Evolutionary conservation across 2,329 filamentous ascomycete species (phyloP).

Genomic region (Alternaria infectoria): DNA sequence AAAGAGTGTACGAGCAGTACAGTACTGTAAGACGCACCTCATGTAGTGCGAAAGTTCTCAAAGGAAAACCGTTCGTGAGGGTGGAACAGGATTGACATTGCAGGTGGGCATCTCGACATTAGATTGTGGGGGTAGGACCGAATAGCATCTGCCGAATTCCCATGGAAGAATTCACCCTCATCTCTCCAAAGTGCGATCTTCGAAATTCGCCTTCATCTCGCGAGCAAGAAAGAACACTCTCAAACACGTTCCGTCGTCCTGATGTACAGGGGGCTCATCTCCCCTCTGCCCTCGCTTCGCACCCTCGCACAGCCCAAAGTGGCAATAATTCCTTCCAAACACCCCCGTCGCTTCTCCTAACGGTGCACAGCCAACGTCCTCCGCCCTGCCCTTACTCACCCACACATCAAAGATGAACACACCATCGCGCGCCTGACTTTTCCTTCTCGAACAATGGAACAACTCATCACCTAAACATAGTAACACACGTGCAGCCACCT

Average conservation of each 20-base stretch:
- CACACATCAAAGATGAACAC: slow-evolving; percentile 1
- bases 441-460: neutral
- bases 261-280: slow-evolving; percentile 3
- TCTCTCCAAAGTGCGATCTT: neutral
- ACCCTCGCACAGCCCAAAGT: slow-evolving; percentile 6
- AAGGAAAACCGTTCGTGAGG: neutral
- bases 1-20: neutral
- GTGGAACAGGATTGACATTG: neutral
- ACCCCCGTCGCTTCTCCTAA: neutral
- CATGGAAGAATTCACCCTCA: neutral
- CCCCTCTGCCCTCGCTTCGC: neutral
- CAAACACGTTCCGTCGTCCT: neutral
- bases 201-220: neutral
- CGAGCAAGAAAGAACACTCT: neutral
- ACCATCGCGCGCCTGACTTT: neutral
- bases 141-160: neutral
- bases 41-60: neutral
- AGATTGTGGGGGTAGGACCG: neutral
- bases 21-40: neutral
- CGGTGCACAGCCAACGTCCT: neutral
- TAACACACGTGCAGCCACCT: neutral
- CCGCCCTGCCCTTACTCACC: neutral
- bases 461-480: neutral
- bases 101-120: neutral
- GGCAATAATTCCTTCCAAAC: slow-evolving; percentile 2